Percentiles rank a stretch among this genome's conserved stretches.
Conservation (phyloP, 192 early-diverging fungal genomes). For the Jimgerdemannia flammicorona region DNA sequence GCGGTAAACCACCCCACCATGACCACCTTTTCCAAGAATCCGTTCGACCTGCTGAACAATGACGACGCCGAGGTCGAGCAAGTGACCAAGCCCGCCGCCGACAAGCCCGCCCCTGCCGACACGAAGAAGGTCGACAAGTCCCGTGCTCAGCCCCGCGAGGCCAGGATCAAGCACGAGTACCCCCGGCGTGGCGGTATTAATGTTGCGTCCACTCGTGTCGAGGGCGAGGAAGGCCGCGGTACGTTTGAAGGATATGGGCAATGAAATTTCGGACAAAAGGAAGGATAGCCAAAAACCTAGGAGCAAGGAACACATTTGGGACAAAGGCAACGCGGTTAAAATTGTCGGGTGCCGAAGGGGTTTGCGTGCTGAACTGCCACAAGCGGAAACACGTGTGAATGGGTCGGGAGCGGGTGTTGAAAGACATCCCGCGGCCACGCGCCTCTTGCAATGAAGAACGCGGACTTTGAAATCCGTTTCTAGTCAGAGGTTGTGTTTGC, state of each 20-base stretch:
- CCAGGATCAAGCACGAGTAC: constrained; percentile 22
- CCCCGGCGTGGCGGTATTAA: constrained; percentile 19
- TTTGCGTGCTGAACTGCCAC: too few species aligned
- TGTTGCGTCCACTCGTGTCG: constrained; percentile 5
- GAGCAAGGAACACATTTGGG: too few species aligned
- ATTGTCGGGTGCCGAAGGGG: too few species aligned
- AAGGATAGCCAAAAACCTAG: too few species aligned
- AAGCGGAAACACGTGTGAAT: not conserved
- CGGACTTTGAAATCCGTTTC: not conserved
- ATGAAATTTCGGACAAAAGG: not conserved
- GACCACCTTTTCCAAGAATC: constrained; percentile 61
- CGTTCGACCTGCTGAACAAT: constrained; percentile 66
- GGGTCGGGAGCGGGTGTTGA: not conserved
- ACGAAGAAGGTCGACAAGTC: constrained; percentile 20
- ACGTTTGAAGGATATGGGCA: not conserved
- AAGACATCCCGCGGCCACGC: not conserved
- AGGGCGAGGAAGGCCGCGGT: constrained; percentile 7
- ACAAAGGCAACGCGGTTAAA: too few species aligned
- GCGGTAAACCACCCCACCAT: constrained; percentile 24
- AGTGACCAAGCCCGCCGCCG: constrained; percentile 2
- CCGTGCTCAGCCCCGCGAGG: constrained; percentile 14
- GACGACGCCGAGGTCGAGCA: constrained; percentile 31
- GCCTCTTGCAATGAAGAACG: not conserved
- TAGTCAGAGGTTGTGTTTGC: not conserved
- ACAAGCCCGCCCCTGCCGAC: not conserved